phyloP scores from a whole-genome alignment of 257 asterid genomes.

The Solanum corneliomulleri region DNA sequence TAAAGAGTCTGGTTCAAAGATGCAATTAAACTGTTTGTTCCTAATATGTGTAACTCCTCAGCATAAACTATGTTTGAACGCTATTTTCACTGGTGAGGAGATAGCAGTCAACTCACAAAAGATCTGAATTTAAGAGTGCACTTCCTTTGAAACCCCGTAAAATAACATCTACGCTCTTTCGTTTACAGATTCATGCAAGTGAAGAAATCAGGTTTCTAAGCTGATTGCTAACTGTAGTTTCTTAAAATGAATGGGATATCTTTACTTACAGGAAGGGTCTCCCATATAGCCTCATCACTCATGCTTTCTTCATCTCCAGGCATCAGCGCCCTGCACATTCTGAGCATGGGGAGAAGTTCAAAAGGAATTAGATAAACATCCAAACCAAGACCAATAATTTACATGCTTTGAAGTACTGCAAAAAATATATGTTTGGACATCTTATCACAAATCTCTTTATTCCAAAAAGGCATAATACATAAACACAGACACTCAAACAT shows the following conservation, averaged over 20 bases:
- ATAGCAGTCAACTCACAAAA: background rate
- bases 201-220: background rate
- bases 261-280: slow-evolving; percentile 91
- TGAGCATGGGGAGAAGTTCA: slow-evolving; percentile 15
- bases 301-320: slow-evolving; percentile 90
- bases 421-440: background rate
- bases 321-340: slow-evolving; percentile 94
- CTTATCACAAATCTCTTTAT: background rate
- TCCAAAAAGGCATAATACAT: background rate
- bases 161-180: background rate
- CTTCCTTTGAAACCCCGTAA: background rate
- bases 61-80: background rate
- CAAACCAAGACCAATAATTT: background rate
- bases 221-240: background rate
- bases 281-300: slow-evolving; percentile 94
- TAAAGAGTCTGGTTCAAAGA: background rate
- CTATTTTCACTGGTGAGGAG: background rate
- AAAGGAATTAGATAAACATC: background rate
- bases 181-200: background rate
- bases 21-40: background rate
- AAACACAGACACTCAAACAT: background rate
- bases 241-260: background rate
- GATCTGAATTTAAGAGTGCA: background rate
- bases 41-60: background rate
- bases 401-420: background rate